Conservation (phyloP, 495 filamentous ascomycete species). For the Neurospora sp. region DNA sequence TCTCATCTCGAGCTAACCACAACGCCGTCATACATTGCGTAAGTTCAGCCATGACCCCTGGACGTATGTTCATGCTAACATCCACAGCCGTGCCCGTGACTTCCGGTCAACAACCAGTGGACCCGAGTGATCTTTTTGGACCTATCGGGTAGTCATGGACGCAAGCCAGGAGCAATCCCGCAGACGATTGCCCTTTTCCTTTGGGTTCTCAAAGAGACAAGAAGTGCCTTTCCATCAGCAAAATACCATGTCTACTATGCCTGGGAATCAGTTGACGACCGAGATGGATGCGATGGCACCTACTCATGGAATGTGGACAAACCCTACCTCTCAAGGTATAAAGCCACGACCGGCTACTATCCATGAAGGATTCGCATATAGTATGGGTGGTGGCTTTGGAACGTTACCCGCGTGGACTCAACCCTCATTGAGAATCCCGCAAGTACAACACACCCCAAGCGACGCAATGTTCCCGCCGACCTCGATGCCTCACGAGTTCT, state of each 20-base stretch:
- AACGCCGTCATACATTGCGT: neutral
- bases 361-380: constrained; percentile 49
- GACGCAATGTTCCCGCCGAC: constrained; percentile 39
- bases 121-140: constrained; percentile 19
- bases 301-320: constrained; percentile 34
- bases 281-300: constrained; percentile 29
- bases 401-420: constrained; percentile 45
- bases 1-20: neutral
- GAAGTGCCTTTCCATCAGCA: constrained; percentile 17
- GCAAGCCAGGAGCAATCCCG: constrained; percentile 23
- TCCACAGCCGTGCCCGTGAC: constrained; percentile 12
- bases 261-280: constrained; percentile 25
- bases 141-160: constrained; percentile 27
- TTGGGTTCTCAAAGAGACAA: constrained; percentile 11
- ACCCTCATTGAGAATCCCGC: constrained; percentile 27
- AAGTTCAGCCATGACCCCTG: neutral
- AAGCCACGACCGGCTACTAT: constrained; percentile 45
- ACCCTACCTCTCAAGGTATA: constrained; percentile 30
- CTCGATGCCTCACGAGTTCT: constrained; percentile 44
- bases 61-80: constrained; percentile 27
- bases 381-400: constrained; percentile 40
- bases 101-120: constrained; percentile 28
- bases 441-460: constrained; percentile 36
- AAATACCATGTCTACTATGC: constrained; percentile 27
- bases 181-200: neutral